Conservation (phyloP, 2,329 filamentous ascomycete genomes). For the Phialophora chinensis region DNA sequence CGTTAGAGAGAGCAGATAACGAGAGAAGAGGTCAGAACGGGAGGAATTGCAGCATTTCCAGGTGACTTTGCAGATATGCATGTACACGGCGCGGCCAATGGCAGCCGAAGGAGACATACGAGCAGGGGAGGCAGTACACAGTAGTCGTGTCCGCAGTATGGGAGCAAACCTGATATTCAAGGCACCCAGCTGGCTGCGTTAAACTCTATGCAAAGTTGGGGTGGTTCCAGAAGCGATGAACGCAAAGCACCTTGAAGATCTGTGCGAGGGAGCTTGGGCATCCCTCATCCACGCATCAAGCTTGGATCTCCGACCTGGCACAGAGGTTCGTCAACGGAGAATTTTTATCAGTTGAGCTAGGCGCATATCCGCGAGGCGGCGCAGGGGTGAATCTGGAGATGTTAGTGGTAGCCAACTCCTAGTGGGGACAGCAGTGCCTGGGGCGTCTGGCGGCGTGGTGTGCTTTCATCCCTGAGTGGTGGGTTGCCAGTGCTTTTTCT, state of each 20-base stretch:
- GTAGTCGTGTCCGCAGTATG: background rate
- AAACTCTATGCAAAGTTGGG: background rate
- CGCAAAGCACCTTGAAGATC: background rate
- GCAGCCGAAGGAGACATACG: background rate
- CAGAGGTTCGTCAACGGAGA: slow-evolving; percentile 21
- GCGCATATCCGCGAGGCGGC: slow-evolving; percentile 12
- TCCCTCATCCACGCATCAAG: background rate
- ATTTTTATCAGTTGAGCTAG: slow-evolving; percentile 20
- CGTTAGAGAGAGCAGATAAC: background rate
- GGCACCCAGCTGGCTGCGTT: slow-evolving; percentile 1
- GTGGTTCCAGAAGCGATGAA: background rate
- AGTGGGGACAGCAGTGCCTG: background rate
- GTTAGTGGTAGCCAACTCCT: background rate
- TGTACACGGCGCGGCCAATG: slow-evolving; percentile 18
- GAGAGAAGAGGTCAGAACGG: background rate
- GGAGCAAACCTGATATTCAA: slow-evolving; percentile 24
- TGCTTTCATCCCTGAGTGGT: slow-evolving; percentile 15
- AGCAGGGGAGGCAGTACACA: background rate
- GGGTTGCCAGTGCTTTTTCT: slow-evolving; percentile 3
- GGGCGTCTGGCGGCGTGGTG: background rate
- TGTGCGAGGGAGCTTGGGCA: slow-evolving; percentile 9
- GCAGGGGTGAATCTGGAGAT: slow-evolving; percentile 2
- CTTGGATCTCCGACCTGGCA: background rate
- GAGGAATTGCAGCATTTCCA: slow-evolving; percentile 10
- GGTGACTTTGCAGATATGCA: slow-evolving; percentile 27